These are phyloP conservation scores for Apiotrichum domesticum DNA, from an alignment of 1,284 basidiomycete genomes.

Conservation along the genomic window DNA sequence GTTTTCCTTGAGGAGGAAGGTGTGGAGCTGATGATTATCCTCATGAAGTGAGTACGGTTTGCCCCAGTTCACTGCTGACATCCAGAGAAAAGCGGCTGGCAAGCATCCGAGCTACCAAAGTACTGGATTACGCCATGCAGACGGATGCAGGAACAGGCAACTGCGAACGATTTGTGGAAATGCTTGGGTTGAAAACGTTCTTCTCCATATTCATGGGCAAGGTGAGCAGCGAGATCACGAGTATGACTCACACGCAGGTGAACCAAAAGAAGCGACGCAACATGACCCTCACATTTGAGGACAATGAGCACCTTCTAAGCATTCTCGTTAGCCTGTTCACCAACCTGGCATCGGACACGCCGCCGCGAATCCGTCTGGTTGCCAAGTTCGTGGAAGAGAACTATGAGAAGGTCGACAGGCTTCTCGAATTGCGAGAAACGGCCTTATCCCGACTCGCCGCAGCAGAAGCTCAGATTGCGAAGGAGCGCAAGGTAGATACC, in stretches of 20 bases:
- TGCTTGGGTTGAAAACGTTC: conserved; percentile 76
- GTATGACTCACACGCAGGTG: conserved; percentile 15
- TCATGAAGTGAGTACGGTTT: conserved; percentile 71
- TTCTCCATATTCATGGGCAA: conserved; percentile 92
- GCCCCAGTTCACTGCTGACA: not conserved
- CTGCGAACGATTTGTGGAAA: conserved; percentile 85
- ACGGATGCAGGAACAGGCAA: conserved; percentile 63
- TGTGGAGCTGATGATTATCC: conserved; percentile 89
- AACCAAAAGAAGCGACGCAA: conserved; percentile 59
- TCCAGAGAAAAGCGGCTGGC: conserved; percentile 73
- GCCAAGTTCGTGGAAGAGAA: conserved; percentile 87
- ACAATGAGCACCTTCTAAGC: conserved; percentile 78
- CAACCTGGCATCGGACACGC: conserved; percentile 78
- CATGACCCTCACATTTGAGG: conserved; percentile 60
- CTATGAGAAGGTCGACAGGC: conserved; percentile 88
- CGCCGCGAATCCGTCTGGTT: conserved; percentile 71
- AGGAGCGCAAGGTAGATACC: conserved; percentile 58
- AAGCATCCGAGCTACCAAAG: conserved; percentile 76
- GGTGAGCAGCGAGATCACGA: conserved; percentile 49
- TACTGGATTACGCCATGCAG: conserved; percentile 84
- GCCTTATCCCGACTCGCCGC: conserved; percentile 57
- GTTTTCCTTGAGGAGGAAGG: conserved; percentile 85
- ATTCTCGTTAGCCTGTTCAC: conserved; percentile 84
- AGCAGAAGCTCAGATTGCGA: conserved; percentile 59
- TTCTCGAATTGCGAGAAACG: conserved; percentile 77